These are phyloP conservation scores for Quercus mongolica DNA, from an alignment of 306 rosid genomes.

Conservation along the genomic window DNA sequence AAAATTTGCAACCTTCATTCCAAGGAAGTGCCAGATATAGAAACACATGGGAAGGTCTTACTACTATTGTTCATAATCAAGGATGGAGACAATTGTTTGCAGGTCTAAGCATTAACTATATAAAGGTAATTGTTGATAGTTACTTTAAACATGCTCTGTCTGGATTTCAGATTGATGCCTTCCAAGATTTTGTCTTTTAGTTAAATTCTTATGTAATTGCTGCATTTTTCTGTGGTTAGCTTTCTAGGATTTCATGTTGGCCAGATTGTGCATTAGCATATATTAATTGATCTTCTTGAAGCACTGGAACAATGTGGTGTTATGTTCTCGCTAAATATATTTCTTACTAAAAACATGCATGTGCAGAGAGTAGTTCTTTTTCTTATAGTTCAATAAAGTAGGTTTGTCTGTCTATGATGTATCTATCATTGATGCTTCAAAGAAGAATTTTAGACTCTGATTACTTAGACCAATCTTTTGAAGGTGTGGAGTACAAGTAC, in stretches of 20 bases:
- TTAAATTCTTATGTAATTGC: not conserved
- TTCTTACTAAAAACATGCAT: not conserved
- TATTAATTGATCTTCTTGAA: not conserved
- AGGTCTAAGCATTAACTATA: constrained; percentile 88
- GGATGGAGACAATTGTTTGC: constrained; percentile 93
- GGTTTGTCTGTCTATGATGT: not conserved
- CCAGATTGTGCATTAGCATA: not conserved
- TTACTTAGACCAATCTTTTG: not conserved
- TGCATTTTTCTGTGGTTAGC: not conserved
- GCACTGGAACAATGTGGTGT: not conserved
- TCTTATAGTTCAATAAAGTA: not conserved
- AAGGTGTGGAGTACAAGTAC: not conserved
- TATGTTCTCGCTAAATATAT: not conserved
- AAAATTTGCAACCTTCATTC: constrained; percentile 43
- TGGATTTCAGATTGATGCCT: not conserved
- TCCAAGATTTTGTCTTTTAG: not conserved
- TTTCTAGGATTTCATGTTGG: not conserved
- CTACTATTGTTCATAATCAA: constrained; percentile 58
- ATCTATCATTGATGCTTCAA: not conserved
- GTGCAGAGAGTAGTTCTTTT: not conserved
- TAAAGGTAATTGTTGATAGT: constrained; percentile 62
- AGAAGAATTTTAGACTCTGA: not conserved
- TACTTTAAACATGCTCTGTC: not conserved
- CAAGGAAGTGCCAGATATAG: constrained; percentile 50
- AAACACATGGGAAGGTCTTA: constrained; percentile 67